Conservation (phyloP, 495 filamentous ascomycete species). For the Extremus antarcticus region DNA sequence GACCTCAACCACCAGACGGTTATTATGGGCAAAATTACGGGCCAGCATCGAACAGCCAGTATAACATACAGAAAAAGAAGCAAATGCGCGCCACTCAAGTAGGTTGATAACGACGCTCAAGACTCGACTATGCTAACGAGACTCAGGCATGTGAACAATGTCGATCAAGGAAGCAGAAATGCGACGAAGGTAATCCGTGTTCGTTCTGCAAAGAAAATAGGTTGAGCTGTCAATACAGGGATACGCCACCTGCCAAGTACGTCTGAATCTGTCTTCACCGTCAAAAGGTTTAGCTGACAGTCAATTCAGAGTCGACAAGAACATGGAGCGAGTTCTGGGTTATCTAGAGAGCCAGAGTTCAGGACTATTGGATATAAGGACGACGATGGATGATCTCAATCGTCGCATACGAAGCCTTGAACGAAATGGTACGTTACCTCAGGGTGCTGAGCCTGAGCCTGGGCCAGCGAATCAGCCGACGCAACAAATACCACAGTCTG, state of each 20-base stretch:
- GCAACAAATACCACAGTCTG: not conserved
- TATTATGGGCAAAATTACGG: constrained; percentile 11
- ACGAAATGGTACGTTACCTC: not conserved
- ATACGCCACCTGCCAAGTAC: constrained; percentile 58
- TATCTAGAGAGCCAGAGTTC: constrained; percentile 36
- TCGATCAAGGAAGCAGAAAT: constrained; percentile 59
- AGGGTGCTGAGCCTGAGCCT: not conserved
- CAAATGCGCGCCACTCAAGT: constrained; percentile 31
- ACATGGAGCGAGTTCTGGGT: constrained; percentile 27
- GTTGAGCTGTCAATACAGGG: constrained; percentile 52
- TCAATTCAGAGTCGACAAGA: constrained; percentile 30
- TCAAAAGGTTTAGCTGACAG: constrained; percentile 17
- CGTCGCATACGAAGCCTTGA: constrained; percentile 1
- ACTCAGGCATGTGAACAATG: constrained; percentile 60
- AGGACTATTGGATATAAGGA: constrained; percentile 2
- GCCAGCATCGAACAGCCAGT: not conserved
- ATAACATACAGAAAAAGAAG: constrained; percentile 20
- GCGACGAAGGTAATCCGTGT: constrained; percentile 45
- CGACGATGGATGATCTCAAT: constrained; percentile 8
- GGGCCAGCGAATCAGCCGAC: not conserved
- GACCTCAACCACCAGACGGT: constrained; percentile 5
- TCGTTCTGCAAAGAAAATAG: constrained; percentile 42
- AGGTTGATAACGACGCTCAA: not conserved
- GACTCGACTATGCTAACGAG: not conserved
- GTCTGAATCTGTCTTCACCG: constrained; percentile 19